A percentile compares a stretch with the other conserved stretches of the same genome.
Conservation (phyloP, 2,329 filamentous ascomycete species). For the Exophiala oligosperma region DNA sequence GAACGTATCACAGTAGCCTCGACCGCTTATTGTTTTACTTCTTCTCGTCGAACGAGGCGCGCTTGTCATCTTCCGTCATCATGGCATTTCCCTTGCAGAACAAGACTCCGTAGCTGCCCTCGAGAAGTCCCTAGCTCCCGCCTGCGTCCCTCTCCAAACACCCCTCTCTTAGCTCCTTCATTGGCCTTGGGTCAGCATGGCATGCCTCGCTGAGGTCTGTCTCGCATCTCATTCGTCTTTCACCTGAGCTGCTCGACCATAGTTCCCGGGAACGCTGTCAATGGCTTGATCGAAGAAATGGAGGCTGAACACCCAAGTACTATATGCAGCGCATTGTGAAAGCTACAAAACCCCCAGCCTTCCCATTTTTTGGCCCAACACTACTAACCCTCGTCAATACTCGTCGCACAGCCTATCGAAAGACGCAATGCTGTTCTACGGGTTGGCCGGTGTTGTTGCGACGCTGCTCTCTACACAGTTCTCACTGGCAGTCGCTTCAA, state of each 20-base stretch:
- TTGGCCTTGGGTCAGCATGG: conserved; percentile 8
- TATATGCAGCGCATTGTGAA: neutral
- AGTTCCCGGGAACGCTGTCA: conserved; percentile 7
- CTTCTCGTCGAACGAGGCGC: neutral
- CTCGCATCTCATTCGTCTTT: neutral
- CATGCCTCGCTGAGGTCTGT: neutral
- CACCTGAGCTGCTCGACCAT: neutral
- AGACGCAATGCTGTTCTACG: conserved; percentile 6
- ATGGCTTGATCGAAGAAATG: conserved; percentile 4
- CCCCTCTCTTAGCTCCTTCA: conserved; percentile 2
- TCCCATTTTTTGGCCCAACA: conserved; percentile 16
- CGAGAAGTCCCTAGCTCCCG: neutral
- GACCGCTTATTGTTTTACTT: no score
- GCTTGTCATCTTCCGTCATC: neutral
- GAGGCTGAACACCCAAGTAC: neutral
- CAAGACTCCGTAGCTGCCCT: neutral
- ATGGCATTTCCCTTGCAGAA: neutral
- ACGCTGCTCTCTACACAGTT: neutral
- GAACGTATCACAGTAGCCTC: no score
- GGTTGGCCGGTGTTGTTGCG: conserved; percentile 2
- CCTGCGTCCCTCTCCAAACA: conserved; percentile 4
- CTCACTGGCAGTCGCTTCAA: neutral
- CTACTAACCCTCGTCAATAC: conserved; percentile 12
- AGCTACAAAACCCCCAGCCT: conserved; percentile 25
- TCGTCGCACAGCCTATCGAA: neutral